Evolutionary conservation across 306 rosid genomes (phyloP), one percentile per base, ranked within the genome.

Genomic region (Trifolium dubium): DNA sequence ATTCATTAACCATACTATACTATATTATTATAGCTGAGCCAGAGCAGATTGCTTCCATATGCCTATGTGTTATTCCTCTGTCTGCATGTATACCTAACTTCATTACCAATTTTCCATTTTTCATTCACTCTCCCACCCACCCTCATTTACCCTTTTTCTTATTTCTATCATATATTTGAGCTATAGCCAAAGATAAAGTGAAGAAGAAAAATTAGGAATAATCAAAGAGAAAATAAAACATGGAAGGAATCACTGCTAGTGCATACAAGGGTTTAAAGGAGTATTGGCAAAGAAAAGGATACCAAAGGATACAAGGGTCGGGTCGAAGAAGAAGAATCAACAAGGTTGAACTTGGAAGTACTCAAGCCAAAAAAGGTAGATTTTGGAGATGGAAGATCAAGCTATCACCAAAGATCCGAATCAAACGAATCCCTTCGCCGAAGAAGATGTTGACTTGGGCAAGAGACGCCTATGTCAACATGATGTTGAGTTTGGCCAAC

Each of bases 401-500:
- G 72, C 59, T 89, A 3, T 19, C 84, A 5, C 97, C 90, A 8
- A 93, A 84, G 90, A 84, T 91, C 80, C 78, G 86, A 37, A 67
- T 79, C 47, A 47, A 64, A 4, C 76, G 85, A 61, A 53, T 79
- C 30, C 80, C 92, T 8, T 88, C 96, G 1, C 92, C 96, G 0
- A 93, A 86, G 79, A 93, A 86, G 73, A 2, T 91, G 11, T 3
- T 89, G 13, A 13, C 85, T 0, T 86, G 98, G 95, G 81, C 86
- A 2, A 85, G 98, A n/a, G 97, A 94, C 60, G 86, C 90, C 5
- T 91, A 94, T 71, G 90, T 94, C 2, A 83, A 78, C 5, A 86
- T 89, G 81, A 94, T 94, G 98, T 31, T 89, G 67, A 75, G 88
- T 19, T 46, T 94, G 56, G 96, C 96, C 0, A 89, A 81, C 83